Evolutionary conservation across 129 eudicot genomes (phyloP), one percentile per base, ranked within the genome.

Genomic region (Centrapalus pauciflorus): DNA sequence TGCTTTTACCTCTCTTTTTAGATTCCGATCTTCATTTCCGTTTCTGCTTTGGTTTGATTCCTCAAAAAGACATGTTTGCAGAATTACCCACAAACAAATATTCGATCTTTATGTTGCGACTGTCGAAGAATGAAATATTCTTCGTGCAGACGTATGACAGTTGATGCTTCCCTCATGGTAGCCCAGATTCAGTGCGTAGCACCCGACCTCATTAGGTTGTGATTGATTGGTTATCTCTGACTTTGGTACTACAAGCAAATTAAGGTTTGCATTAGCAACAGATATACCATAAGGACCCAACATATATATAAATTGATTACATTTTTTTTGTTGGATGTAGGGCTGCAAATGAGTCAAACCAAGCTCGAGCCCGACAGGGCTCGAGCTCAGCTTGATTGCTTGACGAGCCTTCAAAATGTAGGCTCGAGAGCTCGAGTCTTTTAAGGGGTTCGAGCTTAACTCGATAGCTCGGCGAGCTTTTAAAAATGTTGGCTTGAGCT

Each of bases 121-220:
- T 7, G 76, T 61, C 12, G 83, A 64, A 43, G 79, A 73, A 66
- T 69, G 71, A 69, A 14, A 33, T 50, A 52, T 64, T 50, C 72
- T 73, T 50, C 55, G 43, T 0, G 67, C 67, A 38, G 77, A 24
- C 41, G 79, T 72, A 68, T 64, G 80, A 73, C 80, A 87, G 52
- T 77, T 59, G 72, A 81, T 70, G 49, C 66, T 70, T 35, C 79
- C 76, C 37, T 79, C 79, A 32, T 43, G 81, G 55, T 43, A 75
- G 64, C 54, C 74, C 81, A 54, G 74, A 72, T 61, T 72, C 75
- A 67, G 13, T 32, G 69, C n/a, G 59, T 35, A 75, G 54, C 74
- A 66, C 29, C 64, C 29, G 11, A 63, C 35, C 54, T 74, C 84
- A n/a, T 69, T 67, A 2, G 80, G 16, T 67, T 37, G 77, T 27